These are phyloP conservation scores for Acer saccharum DNA, from an alignment of 345 rosid species.

Conservation along the genomic window DNA sequence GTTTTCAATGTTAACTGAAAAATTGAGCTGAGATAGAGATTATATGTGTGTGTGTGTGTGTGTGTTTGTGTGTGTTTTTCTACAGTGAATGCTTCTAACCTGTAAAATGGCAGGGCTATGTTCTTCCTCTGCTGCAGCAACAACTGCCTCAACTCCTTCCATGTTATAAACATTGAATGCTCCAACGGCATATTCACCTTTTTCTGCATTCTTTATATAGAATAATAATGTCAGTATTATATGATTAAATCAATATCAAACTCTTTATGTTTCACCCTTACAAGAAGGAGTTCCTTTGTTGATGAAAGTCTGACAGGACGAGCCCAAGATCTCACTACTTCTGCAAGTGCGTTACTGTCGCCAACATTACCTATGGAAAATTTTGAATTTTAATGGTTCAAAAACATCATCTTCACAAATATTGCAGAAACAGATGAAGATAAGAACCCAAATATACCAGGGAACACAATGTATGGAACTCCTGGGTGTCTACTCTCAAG, in stretches of 20 bases:
- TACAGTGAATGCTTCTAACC: slow-evolving; percentile 41
- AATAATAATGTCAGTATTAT: slow-evolving; percentile 30
- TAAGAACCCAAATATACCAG: slow-evolving; percentile 51
- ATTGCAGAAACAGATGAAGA: slow-evolving; percentile 1
- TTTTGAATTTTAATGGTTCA: background rate
- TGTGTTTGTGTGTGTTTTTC: too few relatives aligned
- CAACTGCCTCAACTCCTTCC: slow-evolving; percentile 95
- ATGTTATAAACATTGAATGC: slow-evolving; percentile 95
- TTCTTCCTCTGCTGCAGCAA: slow-evolving; percentile 97
- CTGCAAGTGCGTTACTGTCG: slow-evolving; percentile 70
- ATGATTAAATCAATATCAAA: slow-evolving; percentile 6
- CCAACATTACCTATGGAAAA: slow-evolving; percentile 82
- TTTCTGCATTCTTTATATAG: slow-evolving; percentile 70
- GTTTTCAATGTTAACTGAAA: background rate
- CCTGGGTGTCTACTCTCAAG: slow-evolving; percentile 97
- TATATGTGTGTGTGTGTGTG: too few relatives aligned
- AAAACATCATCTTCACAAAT: background rate
- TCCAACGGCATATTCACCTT: slow-evolving; percentile 89
- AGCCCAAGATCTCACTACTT: slow-evolving; percentile 92
- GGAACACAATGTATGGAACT: slow-evolving; percentile 95
- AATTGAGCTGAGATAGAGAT: background rate
- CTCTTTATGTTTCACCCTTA: slow-evolving; percentile 24
- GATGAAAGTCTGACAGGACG: slow-evolving; percentile 58
- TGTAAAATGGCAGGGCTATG: slow-evolving; percentile 93
- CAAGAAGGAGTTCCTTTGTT: slow-evolving; percentile 72